Conservation (phyloP, 2,329 filamentous ascomycete species). For the Arachnomyces sp. region DNA sequence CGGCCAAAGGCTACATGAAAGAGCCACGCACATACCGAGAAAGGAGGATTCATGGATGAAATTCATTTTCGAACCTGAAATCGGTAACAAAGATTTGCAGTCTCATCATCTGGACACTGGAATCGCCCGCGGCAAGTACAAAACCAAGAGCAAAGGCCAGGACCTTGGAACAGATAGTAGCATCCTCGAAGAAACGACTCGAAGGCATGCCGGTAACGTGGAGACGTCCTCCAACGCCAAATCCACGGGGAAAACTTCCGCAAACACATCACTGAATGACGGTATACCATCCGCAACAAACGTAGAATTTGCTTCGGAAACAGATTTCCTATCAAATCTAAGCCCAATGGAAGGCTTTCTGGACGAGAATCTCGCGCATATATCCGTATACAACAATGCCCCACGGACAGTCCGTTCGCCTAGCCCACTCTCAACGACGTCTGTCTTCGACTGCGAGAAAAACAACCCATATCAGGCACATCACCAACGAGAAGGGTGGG, state of each 20-base stretch:
- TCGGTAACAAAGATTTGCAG: not conserved
- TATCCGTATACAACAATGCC: conserved; percentile 13
- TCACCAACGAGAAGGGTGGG: too few relatives aligned
- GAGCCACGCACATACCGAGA: too few relatives aligned
- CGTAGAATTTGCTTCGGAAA: conserved; percentile 5
- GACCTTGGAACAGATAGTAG: conserved; percentile 1
- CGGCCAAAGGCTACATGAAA: too few relatives aligned
- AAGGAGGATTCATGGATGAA: too few relatives aligned
- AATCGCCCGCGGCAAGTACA: not conserved
- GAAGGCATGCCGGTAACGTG: not conserved
- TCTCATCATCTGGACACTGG: not conserved
- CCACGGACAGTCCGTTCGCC: not conserved
- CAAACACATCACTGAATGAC: conserved; percentile 6
- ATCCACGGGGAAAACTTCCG: not conserved
- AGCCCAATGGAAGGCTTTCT: conserved; percentile 13
- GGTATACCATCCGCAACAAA: not conserved
- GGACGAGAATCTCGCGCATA: conserved; percentile 9
- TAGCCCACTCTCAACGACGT: too few relatives aligned
- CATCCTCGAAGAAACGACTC: conserved; percentile 3
- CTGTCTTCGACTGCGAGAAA: too few relatives aligned
- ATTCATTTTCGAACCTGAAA: conserved; percentile 2
- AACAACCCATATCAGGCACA: too few relatives aligned
- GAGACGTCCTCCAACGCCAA: not conserved
- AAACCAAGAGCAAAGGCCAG: not conserved
- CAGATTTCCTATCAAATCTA: conserved; percentile 12